These are phyloP conservation scores for Phytopythium delawarense DNA, from an alignment of 352 stramenopile species.

Conservation along the genomic window DNA sequence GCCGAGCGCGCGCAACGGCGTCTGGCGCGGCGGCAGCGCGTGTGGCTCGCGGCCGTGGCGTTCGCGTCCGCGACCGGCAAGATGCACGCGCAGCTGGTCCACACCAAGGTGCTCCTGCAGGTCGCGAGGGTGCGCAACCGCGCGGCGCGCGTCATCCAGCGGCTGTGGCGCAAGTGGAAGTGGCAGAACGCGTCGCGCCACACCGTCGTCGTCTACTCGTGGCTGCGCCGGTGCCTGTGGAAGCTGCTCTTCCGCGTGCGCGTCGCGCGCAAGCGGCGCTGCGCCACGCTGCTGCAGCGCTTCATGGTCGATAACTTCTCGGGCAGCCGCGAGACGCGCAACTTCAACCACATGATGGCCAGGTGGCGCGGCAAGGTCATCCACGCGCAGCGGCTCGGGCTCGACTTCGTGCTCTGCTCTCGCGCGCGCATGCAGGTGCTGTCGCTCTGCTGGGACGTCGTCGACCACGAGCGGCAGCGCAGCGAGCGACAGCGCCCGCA, in stretches of 20 bases:
- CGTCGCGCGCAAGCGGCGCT: conserved; percentile 25
- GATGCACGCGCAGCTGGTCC: conserved; percentile 31
- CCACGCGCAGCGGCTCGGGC: conserved; percentile 45
- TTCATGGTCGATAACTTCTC: conserved; percentile 60
- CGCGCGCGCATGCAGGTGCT: conserved; percentile 51
- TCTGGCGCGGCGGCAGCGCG: conserved; percentile 31
- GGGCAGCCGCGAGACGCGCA: conserved; percentile 53
- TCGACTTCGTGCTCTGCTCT: conserved; percentile 45
- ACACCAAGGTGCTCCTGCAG: conserved; percentile 27
- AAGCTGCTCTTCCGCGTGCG: conserved; percentile 57
- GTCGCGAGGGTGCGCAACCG: conserved; percentile 29
- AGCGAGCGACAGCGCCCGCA: conserved; percentile 34
- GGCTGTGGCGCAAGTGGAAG: conserved; percentile 57
- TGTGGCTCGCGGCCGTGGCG: conserved; percentile 48
- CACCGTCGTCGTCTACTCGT: conserved; percentile 59
- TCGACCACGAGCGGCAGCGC: conserved; percentile 66
- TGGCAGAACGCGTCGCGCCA: conserved; percentile 57
- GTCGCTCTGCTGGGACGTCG: conserved; percentile 55
- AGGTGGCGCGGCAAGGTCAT: conserved; percentile 75
- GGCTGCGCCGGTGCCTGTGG: conserved; percentile 70
- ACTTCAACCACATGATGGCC: conserved; percentile 75
- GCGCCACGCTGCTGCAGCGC: conserved; percentile 35
- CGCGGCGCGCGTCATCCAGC: conserved; percentile 52
- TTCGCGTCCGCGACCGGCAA: conserved; percentile 29
- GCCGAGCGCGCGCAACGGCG: conserved; percentile 29